phyloP scores from a whole-genome alignment of 176 grass and related monocot genomes.

The Aegilops sharonensis region DNA sequence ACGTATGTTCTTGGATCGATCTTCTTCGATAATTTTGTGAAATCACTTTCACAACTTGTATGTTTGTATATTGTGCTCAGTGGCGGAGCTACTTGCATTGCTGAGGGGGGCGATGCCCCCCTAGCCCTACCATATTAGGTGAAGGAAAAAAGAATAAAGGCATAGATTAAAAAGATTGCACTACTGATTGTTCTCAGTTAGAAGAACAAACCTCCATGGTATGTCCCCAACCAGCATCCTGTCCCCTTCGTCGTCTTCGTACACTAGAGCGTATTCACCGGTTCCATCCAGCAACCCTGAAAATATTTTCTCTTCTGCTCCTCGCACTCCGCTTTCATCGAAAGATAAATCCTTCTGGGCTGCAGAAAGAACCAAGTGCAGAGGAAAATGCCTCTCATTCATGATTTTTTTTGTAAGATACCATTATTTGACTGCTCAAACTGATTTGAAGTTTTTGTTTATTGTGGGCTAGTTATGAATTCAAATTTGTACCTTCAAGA shows the following conservation, averaged over 20 bases:
- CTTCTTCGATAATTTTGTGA: not conserved
- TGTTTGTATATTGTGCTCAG: too few relatives aligned
- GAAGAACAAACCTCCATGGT: constrained; percentile 56
- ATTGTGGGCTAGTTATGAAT: not conserved
- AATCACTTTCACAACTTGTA: not conserved
- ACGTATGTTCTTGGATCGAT: not conserved
- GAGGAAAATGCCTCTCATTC: not conserved
- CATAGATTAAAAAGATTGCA: too few relatives aligned
- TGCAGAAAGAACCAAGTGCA: constrained; percentile 6
- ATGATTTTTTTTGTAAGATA: not conserved
- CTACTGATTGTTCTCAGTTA: too few relatives aligned
- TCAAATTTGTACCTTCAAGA: constrained; percentile 53
- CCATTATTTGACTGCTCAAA: not conserved
- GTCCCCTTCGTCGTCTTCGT: constrained; percentile 61
- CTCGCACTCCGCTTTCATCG: constrained; percentile 26
- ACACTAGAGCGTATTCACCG: constrained; percentile 79
- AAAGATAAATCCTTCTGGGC: constrained; percentile 60
- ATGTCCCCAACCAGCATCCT: constrained; percentile 53
- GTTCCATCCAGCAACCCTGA: constrained; percentile 74
- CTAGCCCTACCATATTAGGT: too few relatives aligned
- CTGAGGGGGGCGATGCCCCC: too few relatives aligned
- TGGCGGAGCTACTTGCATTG: too few relatives aligned
- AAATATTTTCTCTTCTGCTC: constrained; percentile 62
- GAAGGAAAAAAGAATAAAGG: too few relatives aligned
- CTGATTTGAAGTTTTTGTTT: not conserved